Percentiles rank a stretch among this genome's conserved stretches.
These are phyloP conservation scores for Hibiscus mutabilis DNA, from an alignment of 345 rosid genomes.

Conservation along the genomic window DNA sequence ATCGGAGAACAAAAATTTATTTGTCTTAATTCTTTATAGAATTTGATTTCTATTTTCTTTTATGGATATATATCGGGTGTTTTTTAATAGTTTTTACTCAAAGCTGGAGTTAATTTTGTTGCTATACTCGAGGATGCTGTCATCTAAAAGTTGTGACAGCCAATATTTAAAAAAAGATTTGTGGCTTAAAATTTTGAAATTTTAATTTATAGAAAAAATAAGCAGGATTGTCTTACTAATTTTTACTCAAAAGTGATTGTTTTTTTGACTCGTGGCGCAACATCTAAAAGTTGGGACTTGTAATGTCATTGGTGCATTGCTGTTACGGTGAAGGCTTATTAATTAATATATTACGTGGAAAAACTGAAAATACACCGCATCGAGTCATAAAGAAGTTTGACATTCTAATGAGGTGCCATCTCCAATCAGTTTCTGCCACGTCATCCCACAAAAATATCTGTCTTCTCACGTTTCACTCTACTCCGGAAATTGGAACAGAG, in stretches of 20 bases:
- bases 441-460: conserved; percentile 8
- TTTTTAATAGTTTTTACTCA: background rate
- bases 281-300: background rate
- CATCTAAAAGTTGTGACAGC: background rate
- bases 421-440: conserved; percentile 24
- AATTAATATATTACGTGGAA: background rate
- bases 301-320: background rate
- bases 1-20: conserved; percentile 18
- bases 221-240: no score
- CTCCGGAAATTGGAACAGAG: background rate
- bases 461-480: background rate
- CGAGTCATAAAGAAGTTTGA: background rate
- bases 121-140: conserved; percentile 6
- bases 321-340: background rate
- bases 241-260: no score
- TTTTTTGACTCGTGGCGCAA: background rate
- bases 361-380: background rate
- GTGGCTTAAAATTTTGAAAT: no score
- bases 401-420: background rate
- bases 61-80: background rate
- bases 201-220: no score
- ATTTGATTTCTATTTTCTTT: background rate
- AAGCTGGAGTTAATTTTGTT: background rate
- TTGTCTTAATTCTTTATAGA: background rate
- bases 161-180: background rate